Base-by-base conservation (phyloP, 495 filamentous ascomycete genomes). In the Aspergillus haitiensis region DNA sequence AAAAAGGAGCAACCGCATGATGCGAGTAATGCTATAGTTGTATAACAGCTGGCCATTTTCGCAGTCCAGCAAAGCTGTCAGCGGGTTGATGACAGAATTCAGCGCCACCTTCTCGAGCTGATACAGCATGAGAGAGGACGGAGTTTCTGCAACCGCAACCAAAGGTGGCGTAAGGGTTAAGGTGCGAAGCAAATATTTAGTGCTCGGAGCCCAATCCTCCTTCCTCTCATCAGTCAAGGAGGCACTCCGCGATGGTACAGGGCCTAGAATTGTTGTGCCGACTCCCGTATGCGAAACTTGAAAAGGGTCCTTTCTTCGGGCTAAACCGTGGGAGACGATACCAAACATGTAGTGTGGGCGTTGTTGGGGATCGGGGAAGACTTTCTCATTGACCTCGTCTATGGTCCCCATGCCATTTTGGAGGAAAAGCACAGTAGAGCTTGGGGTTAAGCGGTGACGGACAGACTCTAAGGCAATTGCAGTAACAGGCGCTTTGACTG, bases 391-490 rank as follows among this genome's bases (percentile, higher is more conserved):
- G 16, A 97, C 73, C 37, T 81, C 78, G n/a, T 97, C 90, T 32
- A 92, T 73, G 3, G 88, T 70, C 2, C 93, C 93, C 76, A 98
- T 83, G 5, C 91, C 92, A 49, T 93, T 90, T 53, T 95, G 89
- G 5, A 96, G 66, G 21, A 98, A 83, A 40, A 88, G 80, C 34
- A 98, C 81, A 0, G 92, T 93, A 3, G 91, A 91, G 12, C 83
- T 75, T 5, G 78, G 73, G 35, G 84, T 83, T n/a, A 98, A 75
- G 8, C 91, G 82, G 60, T 90, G 79, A 6, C 70, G 70, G 44
- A 97, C 77, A 1, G 70, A 60, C 31, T 69, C 57, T 15, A 98
- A 66, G 3, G 86, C 86, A 3, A 74, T 62, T 9, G 85, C 62
- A 0, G 84, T 87, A 34, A 82, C 63, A 6, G 80, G 72, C 0